Base-by-base conservation (phyloP, 2,329 filamentous ascomycete genomes). In the Chrysosporium queenslandicum region DNA sequence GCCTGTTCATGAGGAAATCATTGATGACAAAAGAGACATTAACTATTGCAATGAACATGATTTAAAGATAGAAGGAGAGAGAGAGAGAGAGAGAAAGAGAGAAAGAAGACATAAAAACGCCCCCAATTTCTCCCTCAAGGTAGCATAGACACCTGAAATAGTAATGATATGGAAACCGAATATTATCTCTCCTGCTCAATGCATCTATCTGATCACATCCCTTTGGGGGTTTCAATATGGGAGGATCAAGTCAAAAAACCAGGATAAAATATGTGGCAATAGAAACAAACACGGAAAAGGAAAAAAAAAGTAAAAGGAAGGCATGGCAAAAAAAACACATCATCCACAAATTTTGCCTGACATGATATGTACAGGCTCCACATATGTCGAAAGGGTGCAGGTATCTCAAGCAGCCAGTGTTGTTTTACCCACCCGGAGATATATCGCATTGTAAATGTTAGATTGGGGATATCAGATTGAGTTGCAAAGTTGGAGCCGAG, bases 371-470 rank as follows among this genome's bases (percentile, higher is more conserved):
- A 37, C 45, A 37, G 32, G 32, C 20, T 25, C 14, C 27, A 27
- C 6, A 20, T 30, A 27, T 47, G 37, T 25, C 32, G 45, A 27
- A 12, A 30, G 16, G 9, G 27, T 12, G 16, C 16, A 32, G 27
- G 14, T 20, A 3, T 20, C 27, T 32, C 16, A 25, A 37, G 20
- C 32, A 39, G 18, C 29, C 27, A 12, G 6, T 46, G 4, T 20
- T 3, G 27, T 36, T 36, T 11, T 36, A 14, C 8, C 27, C 42
- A 14, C 25, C n/a, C 27, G n/a, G n/a, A 16, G 27, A 14, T 46
- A 46, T 46, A 32, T 46, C 43, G 23, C 27, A 20, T 20, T 46
- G 43, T 34, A 46, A 46, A 46, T 46, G 27, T 46, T 32, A 27
- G 29, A 5, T 34, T 32, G 30, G n/a, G n/a, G n/a, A n/a, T n/a